Conservation (phyloP, 2,329 filamentous ascomycete genomes). For the Monilinia aucupariae region DNA sequence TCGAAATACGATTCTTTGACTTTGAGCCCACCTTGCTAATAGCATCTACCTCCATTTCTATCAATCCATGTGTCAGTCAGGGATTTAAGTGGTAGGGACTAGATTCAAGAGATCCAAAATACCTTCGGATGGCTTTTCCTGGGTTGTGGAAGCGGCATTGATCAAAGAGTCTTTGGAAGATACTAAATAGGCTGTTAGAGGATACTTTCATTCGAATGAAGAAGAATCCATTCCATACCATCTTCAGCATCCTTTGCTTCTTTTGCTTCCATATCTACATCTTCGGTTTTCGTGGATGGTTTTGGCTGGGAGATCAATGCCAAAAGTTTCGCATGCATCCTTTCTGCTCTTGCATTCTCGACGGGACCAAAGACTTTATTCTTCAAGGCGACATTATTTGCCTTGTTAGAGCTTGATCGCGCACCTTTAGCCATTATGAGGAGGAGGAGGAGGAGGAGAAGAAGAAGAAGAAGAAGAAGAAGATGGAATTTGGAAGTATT, state of each 20-base stretch:
- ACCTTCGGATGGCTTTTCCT: constrained; percentile 30
- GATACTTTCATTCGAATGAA: neutral
- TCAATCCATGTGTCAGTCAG: constrained; percentile 13
- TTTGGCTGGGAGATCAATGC: constrained; percentile 74
- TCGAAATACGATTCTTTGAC: constrained; percentile 50
- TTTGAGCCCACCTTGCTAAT: constrained; percentile 37
- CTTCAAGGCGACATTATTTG: constrained; percentile 77
- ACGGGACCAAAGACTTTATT: constrained; percentile 77
- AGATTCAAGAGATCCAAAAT: neutral
- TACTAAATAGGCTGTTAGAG: constrained; percentile 21
- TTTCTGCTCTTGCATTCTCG: constrained; percentile 71
- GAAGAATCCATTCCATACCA: neutral
- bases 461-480: neutral
- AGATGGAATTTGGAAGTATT: neutral
- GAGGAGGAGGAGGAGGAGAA: neutral
- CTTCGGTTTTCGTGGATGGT: constrained; percentile 47
- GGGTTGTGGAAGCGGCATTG: constrained; percentile 18
- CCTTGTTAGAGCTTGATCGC: constrained; percentile 72
- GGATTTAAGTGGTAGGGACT: neutral
- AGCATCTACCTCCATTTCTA: constrained; percentile 54
- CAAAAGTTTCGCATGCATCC: constrained; percentile 79
- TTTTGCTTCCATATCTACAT: constrained; percentile 46
- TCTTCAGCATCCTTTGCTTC: constrained; percentile 23
- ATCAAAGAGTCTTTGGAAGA: constrained; percentile 18
- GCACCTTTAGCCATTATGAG: constrained; percentile 67